phyloP scores from a whole-genome alignment of 352 stramenopile genomes.

The Pythium brachiatum region DNA sequence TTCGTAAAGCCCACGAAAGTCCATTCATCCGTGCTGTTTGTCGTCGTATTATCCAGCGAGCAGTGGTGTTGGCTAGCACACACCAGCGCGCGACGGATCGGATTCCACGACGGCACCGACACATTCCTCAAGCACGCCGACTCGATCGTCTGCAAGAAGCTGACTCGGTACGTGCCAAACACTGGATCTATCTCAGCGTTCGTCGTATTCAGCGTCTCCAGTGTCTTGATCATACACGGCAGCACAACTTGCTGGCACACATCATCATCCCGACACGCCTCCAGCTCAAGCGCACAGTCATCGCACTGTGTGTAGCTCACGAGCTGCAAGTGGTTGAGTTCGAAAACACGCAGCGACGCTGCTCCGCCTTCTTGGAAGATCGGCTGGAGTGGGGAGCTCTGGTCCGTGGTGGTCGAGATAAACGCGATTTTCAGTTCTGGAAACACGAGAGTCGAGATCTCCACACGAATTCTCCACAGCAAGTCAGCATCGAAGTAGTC shows the following conservation, averaged over 20 bases:
- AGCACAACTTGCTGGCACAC: slow-evolving; percentile 7
- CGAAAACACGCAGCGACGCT: slow-evolving; percentile 1
- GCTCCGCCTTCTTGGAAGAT: not conserved
- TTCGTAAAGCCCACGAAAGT: slow-evolving; percentile 11
- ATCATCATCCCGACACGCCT: slow-evolving; percentile 6
- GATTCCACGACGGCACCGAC: slow-evolving; percentile 7
- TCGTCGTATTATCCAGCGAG: not conserved
- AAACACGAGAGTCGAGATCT: slow-evolving; percentile 17
- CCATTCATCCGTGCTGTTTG: not conserved
- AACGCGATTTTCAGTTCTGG: slow-evolving; percentile 12
- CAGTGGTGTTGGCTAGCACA: slow-evolving; percentile 8
- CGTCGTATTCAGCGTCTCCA: not conserved
- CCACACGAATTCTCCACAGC: slow-evolving; percentile 6
- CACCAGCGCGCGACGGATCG: slow-evolving; percentile 13
- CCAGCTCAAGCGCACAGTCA: slow-evolving; percentile 6
- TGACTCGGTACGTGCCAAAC: slow-evolving; percentile 9
- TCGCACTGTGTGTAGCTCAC: slow-evolving; percentile 1
- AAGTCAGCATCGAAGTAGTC: not conserved
- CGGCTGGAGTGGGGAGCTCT: not conserved
- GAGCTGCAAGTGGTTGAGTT: slow-evolving; percentile 8
- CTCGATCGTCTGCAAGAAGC: slow-evolving; percentile 6
- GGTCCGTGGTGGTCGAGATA: not conserved
- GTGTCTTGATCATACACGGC: slow-evolving; percentile 7
- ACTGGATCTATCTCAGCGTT: slow-evolving; percentile 1
- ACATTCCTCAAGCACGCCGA: slow-evolving; percentile 8